Percentiles rank a stretch among this genome's conserved stretches.
Evolutionary conservation across 1,284 basidiomycete genomes (phyloP).

Genomic region (Apiotrichum gracile): DNA sequence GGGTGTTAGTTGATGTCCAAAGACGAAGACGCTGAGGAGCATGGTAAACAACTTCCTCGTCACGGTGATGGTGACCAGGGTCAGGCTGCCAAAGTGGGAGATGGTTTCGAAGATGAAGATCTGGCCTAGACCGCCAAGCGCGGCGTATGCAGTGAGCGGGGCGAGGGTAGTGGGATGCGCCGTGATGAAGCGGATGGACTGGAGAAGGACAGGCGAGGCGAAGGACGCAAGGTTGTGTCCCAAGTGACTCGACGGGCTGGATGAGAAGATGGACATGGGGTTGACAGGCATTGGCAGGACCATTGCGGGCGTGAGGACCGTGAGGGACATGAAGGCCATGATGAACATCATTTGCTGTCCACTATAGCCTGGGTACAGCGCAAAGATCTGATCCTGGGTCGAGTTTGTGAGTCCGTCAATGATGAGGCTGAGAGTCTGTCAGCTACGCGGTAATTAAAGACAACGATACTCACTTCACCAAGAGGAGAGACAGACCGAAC

Average conservation of each 20-base stretch:
- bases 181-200: constrained; percentile 67
- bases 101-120: constrained; percentile 98
- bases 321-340: constrained; percentile 65
- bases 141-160: constrained; percentile 77
- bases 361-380: constrained; percentile 35
- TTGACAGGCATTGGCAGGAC: constrained; percentile 41
- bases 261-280: constrained; percentile 26
- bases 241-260: constrained; percentile 48
- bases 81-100: constrained; percentile 89
- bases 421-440: constrained; percentile 59
- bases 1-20: constrained; percentile 73
- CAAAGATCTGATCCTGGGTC: constrained; percentile 97
- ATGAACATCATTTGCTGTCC: constrained; percentile 99
- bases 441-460: not conserved
- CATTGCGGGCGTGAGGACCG: constrained; percentile 60
- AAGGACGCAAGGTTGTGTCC: constrained; percentile 21
- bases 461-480: constrained; percentile 35
- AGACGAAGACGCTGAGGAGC: constrained; percentile 89
- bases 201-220: constrained; percentile 60
- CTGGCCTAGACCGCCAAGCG: constrained; percentile 89
- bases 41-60: constrained; percentile 99
- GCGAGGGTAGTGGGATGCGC: constrained; percentile 70
- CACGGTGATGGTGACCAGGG: constrained; percentile 86
- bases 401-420: constrained; percentile 93
- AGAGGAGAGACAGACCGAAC: constrained; percentile 38